Conservation (phyloP, 202 grass and related monocot genomes). For the Eragrostis tef region DNA sequence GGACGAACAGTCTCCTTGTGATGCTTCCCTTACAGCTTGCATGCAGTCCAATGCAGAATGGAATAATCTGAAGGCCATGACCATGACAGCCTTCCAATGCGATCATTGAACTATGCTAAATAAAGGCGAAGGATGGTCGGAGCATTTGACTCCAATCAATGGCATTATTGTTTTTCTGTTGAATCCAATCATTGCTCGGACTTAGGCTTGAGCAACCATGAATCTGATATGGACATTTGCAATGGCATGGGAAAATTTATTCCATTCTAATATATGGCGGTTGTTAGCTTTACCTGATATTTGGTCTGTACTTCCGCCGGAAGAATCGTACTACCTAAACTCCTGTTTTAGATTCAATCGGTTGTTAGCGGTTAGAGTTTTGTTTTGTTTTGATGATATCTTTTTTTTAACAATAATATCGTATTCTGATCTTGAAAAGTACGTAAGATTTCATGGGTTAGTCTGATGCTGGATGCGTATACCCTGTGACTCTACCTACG, state of each 20-base stretch:
- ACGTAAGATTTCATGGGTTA: not conserved
- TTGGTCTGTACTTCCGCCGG: not conserved
- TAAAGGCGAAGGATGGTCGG: not conserved
- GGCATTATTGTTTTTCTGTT: conserved; percentile 16
- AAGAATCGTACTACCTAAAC: not conserved
- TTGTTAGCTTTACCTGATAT: not conserved
- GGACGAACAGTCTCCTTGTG: not conserved
- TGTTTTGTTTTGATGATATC: not conserved
- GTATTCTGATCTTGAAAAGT: not conserved
- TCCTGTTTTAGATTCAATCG: not conserved
- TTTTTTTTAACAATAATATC: not conserved
- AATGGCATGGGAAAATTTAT: too few species aligned
- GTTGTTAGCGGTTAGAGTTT: not conserved
- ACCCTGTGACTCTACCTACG: too few species aligned
- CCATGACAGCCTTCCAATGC: not conserved
- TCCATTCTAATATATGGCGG: not conserved
- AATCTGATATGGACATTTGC: not conserved
- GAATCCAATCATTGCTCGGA: conserved; percentile 28
- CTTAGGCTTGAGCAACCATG: not conserved
- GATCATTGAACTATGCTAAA: not conserved
- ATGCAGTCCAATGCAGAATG: not conserved
- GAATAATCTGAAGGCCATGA: not conserved
- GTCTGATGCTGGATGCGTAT: not conserved
- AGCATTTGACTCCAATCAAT: not conserved
- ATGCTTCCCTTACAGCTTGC: not conserved